phyloP scores from a whole-genome alignment of 176 grass and related monocot genomes.

The Themeda triandra region DNA sequence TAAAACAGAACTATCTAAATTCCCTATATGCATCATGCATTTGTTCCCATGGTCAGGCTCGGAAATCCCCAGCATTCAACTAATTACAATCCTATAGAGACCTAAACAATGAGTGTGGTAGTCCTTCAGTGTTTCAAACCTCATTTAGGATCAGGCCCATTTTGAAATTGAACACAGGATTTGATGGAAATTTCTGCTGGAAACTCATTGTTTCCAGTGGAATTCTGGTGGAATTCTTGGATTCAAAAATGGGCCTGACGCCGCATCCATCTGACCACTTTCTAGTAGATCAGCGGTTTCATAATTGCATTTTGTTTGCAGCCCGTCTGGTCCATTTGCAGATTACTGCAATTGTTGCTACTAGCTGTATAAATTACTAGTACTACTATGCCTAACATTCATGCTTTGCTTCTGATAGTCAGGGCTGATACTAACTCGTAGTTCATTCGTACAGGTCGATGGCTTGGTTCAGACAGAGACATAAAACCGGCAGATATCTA shows the following conservation, averaged over 20 bases:
- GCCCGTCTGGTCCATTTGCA: neutral
- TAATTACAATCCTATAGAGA: neutral
- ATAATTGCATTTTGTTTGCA: neutral
- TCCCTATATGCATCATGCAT: neutral
- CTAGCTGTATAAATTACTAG: neutral
- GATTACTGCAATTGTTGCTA: neutral
- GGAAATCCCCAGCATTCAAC: neutral
- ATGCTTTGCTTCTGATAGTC: neutral
- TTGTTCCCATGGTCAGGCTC: neutral
- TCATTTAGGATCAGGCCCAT: neutral
- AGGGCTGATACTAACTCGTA: neutral
- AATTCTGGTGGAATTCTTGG: neutral
- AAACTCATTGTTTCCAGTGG: neutral
- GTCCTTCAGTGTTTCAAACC: neutral
- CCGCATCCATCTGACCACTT: neutral
- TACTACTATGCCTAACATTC: neutral
- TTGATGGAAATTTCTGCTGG: neutral
- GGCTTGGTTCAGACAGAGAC: neutral
- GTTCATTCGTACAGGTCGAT: neutral
- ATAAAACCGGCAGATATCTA: neutral
- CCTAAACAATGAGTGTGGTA: neutral
- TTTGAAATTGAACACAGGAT: neutral
- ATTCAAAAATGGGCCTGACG: neutral
- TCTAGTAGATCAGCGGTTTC: neutral
- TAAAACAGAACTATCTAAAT: neutral